Conservation (phyloP, 306 rosid genomes). For the Rubus idaeus region DNA sequence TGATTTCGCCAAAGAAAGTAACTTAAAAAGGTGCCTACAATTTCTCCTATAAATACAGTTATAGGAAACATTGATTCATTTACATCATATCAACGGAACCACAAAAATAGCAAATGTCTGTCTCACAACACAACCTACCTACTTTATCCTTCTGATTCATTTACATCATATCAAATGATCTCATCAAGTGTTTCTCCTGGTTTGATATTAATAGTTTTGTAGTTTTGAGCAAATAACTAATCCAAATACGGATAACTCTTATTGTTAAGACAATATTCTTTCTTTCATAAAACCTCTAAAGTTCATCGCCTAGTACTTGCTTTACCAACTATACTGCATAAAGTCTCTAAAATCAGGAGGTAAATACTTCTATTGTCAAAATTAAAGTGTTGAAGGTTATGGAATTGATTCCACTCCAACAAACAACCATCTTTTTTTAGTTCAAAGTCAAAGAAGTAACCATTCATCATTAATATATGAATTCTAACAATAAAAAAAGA, state of each 20-base stretch:
- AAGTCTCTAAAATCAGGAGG: neutral
- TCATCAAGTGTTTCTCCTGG: neutral
- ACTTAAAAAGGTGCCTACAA: neutral
- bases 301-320: neutral
- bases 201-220: neutral
- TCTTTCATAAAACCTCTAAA: neutral
- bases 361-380: neutral
- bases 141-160: neutral
- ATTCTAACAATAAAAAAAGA: neutral
- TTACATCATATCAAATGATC: neutral
- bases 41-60: neutral
- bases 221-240: neutral
- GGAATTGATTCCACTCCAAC: neutral
- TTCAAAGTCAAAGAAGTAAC: neutral
- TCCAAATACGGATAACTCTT: neutral
- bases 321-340: conserved; percentile 2
- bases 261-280: neutral
- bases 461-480: neutral
- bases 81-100: too few species aligned
- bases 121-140: neutral
- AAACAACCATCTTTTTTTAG: neutral
- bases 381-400: neutral
- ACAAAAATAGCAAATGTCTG: neutral
- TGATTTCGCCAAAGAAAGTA: neutral
- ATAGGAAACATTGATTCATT: too few species aligned